Base-by-base conservation (phyloP, 768 basidiomycete genomes). In the Leccinum broughii region DNA sequence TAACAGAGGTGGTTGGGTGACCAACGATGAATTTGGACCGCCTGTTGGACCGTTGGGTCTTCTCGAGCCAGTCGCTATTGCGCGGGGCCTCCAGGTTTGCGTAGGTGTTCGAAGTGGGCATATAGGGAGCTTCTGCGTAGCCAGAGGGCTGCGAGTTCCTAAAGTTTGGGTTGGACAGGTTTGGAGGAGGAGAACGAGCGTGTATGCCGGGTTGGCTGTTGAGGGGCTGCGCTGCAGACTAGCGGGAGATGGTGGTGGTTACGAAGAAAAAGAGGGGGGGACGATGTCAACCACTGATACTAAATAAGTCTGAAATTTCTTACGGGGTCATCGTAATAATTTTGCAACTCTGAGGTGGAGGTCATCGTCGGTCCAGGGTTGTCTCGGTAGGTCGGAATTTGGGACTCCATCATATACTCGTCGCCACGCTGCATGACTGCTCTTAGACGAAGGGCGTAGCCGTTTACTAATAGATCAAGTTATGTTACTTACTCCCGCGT, bases 1-100 rank as follows among this genome's bases (percentile, higher is more conserved):
- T 32, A 39, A 28, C 15, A 20, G 34, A 46, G 30, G 60, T 34
- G 49, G 58, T 37, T 37, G 37, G 26, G 48, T 24, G 5, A 80
- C 86, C 65, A 62, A 89, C 88, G 62, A 88, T 83, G 67, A 70
- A 78, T 71, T 83, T 87, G 54, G 84, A 84, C 28, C 82, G 80
- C 37, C 62, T 70, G 56, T 64, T 78, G 46, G 72, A 66, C 22
- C 1, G 55, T 28, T 74, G 66, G 2, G 67, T 69, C 65, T 75
- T 68, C 58, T 80, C 78, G 56, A 80, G 75, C 79, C 78, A 80
- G 51, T 71, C 72, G 66, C 70, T 77, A 69, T 67, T 74, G 64
- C 57, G 72, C 37, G 72, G 70, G 4, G 55, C 59, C 4, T 73
- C 69, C 49, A 78, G 41, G 58, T 74, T 76, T 59, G 69, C 66